phyloP scores from a whole-genome alignment of 169 alveolate genomes.

The Eimeria falciformis region DNA sequence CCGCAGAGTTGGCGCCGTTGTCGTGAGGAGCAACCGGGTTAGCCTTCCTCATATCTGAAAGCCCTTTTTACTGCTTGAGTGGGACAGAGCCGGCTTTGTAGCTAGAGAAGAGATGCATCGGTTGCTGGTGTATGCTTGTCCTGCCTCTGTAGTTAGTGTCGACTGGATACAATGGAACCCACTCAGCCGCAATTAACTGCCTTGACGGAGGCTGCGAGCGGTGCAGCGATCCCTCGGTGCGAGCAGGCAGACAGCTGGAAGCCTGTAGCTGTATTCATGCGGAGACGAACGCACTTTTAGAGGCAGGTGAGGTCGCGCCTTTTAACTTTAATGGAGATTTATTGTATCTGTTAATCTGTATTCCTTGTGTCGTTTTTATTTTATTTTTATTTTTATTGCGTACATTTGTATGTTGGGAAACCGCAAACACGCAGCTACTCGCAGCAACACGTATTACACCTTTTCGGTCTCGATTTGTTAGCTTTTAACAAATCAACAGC shows the following conservation, averaged over 20 bases:
- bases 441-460: too few species aligned
- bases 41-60: background rate
- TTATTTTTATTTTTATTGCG: background rate
- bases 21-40: constrained; percentile 84
- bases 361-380: background rate
- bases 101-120: too few species aligned
- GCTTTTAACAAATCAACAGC: too few species aligned
- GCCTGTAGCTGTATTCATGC: constrained; percentile 92
- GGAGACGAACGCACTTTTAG: constrained; percentile 89
- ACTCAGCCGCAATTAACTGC: constrained; percentile 86
- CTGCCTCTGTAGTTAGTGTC: constrained; percentile 80
- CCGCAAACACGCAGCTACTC: background rate
- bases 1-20: constrained; percentile 86
- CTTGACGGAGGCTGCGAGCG: constrained; percentile 90
- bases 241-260: constrained; percentile 87
- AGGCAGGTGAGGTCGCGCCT: constrained; percentile 82
- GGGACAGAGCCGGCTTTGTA: too few species aligned
- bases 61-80: too few species aligned
- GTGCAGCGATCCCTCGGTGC: constrained; percentile 83
- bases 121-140: background rate
- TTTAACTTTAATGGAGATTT: too few species aligned
- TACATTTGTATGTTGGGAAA: background rate
- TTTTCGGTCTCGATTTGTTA: too few species aligned
- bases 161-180: constrained; percentile 93
- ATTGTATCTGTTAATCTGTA: too few species aligned